Percentiles rank a stretch among this genome's conserved stretches.
phyloP scores from a whole-genome alignment of 108 stramenopile genomes.

The Cyclostephanos invisitatus region DNA sequence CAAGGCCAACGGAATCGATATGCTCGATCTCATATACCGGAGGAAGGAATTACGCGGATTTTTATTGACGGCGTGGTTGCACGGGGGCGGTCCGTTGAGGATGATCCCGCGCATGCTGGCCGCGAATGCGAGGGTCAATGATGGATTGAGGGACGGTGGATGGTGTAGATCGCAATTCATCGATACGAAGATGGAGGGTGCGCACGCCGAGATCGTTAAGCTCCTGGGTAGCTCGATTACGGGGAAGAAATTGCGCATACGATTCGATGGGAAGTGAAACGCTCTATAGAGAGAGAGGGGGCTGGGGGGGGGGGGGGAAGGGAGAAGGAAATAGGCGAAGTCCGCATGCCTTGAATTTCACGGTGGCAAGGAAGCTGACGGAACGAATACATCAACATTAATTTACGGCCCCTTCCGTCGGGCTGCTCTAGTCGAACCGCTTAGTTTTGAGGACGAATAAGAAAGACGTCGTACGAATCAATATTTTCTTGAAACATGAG shows the following conservation, averaged over 20 bases:
- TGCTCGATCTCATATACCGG: conserved; percentile 50
- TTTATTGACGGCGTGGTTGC: conserved; percentile 48
- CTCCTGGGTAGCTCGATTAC: conserved; percentile 37
- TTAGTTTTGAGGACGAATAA: no score
- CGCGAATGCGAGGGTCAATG: conserved; percentile 38
- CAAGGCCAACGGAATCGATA: conserved; percentile 23
- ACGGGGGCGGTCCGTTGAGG: conserved; percentile 25
- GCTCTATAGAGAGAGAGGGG: neutral
- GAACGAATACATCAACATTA: no score
- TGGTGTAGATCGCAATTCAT: conserved; percentile 49
- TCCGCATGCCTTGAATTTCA: no score
- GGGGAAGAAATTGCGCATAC: conserved; percentile 50
- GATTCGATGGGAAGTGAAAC: conserved; percentile 13
- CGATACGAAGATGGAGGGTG: conserved; percentile 52
- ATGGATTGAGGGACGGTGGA: conserved; percentile 40
- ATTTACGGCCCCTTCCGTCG: no score
- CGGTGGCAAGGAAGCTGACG: no score
- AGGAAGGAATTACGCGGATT: conserved; percentile 51
- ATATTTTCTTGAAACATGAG: no score
- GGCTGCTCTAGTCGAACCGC: no score
- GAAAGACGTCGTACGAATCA: no score
- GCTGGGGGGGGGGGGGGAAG: no score
- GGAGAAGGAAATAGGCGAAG: no score
- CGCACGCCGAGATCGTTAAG: conserved; percentile 36
- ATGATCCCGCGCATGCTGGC: conserved; percentile 42